These are phyloP conservation scores for Clavispora carvajalis DNA, from an alignment of 805 yeast genomes.

Conservation along the genomic window DNA sequence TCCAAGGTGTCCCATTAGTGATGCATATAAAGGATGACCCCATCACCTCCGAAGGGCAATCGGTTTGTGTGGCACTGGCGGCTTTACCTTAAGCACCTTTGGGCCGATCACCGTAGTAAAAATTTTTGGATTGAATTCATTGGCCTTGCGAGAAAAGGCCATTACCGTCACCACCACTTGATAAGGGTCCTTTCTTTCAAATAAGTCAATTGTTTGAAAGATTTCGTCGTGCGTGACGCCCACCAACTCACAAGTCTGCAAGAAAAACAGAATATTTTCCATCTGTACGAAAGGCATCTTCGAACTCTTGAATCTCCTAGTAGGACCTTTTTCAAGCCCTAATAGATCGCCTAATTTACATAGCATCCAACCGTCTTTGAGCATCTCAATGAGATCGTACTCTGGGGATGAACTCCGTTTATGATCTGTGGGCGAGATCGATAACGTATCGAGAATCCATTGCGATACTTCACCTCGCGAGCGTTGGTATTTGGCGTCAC, in stretches of 20 bases:
- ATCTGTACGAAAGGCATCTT: constrained; percentile 71
- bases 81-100: constrained; percentile 39
- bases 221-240: constrained; percentile 80
- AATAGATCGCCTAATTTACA: constrained; percentile 31
- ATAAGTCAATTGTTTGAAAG: constrained; percentile 74
- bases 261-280: constrained; percentile 78
- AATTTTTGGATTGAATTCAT: constrained; percentile 29
- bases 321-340: constrained; percentile 22
- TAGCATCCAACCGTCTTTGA: constrained; percentile 54
- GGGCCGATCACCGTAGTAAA: constrained; percentile 35
- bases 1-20: not conserved
- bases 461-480: constrained; percentile 37
- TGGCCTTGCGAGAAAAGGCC: constrained; percentile 66
- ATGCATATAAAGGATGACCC: not conserved
- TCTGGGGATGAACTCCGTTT: not conserved
- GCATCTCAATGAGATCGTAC: constrained; percentile 45
- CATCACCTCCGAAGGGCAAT: constrained; percentile 1
- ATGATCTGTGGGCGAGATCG: constrained; percentile 1
- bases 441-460: constrained; percentile 49
- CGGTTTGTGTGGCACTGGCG: constrained; percentile 57
- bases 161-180: constrained; percentile 71
- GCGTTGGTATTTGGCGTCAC: constrained; percentile 48
- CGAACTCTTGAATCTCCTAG: constrained; percentile 50
- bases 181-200: constrained; percentile 69
- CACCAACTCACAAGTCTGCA: constrained; percentile 52